A percentile compares a stretch with the other conserved stretches of the same genome.
These are phyloP conservation scores for Lachancea kluyveri DNA, from an alignment of 805 yeast species.

Conservation along the genomic window DNA sequence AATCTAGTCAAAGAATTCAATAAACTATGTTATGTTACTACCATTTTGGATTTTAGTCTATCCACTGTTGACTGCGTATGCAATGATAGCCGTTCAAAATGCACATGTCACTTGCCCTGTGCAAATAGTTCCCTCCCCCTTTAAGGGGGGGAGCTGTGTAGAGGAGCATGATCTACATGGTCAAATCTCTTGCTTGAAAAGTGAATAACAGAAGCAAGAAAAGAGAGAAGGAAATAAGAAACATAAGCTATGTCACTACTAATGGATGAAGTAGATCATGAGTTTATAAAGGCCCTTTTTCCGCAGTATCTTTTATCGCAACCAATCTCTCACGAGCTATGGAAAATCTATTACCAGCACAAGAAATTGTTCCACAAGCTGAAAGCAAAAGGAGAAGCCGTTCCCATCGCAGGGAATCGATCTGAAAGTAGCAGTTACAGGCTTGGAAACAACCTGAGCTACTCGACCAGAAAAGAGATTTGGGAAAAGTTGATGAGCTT, in stretches of 20 bases:
- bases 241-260: constrained; percentile 22
- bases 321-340: constrained; percentile 27
- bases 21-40: too few species aligned
- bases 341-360: constrained; percentile 21
- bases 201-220: neutral
- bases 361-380: constrained; percentile 23
- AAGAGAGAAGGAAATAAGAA: too few species aligned
- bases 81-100: too few species aligned
- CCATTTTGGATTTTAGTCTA: too few species aligned
- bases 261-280: constrained; percentile 24
- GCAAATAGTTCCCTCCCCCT: too few species aligned
- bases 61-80: too few species aligned
- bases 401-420: constrained; percentile 1
- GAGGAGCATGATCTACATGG: too few species aligned
- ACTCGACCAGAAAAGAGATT: constrained; percentile 23
- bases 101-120: too few species aligned
- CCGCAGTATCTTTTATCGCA: constrained; percentile 29
- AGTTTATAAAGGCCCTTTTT: constrained; percentile 21
- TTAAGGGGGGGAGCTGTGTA: too few species aligned
- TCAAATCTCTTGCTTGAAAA: too few species aligned
- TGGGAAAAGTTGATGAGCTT: constrained; percentile 28
- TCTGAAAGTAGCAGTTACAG: constrained; percentile 3
- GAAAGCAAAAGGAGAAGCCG: constrained; percentile 10
- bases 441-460: constrained; percentile 11
- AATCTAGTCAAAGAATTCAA: too few species aligned